Evolutionary conservation across 495 filamentous ascomycete species (phyloP), one percentile per base, ranked within the genome.

Genomic region (Aspergillus panamensis): DNA sequence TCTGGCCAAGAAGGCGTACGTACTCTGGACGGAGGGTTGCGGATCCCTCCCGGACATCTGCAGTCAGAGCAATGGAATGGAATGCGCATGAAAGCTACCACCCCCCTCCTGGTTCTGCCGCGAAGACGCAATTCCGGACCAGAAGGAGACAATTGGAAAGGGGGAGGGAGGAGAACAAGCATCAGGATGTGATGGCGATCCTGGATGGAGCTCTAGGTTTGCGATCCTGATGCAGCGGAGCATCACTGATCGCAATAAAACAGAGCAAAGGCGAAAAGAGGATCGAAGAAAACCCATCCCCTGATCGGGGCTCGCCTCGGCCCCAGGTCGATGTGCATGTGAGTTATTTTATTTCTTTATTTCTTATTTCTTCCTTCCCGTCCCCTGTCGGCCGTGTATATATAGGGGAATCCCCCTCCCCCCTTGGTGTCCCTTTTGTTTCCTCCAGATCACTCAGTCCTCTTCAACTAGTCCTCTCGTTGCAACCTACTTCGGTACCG

Each of bases 241-340:
- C 40, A 44, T 44, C 40, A 50, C 43, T 39, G 53, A 43, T 43
- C 53, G 48, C 21, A 50, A 51, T 57, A 32, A 19, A 9, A 31
- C 21, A 19, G 20, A 19, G n/a, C 17, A 2, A 21, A 25, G 5
- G 25, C 25, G 5, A 25, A 25, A 25, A 25, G 25, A 25, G 2
- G 2, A 5, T 25, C 25, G 2, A 25, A 25, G 2, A 25, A 25
- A 2, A 25, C 2, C 25, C 2, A 42, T 48, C 63, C 57, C 59
- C 59, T 65, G 59, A 52, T 62, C 53, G 29, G 55, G 32, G 21
- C 54, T 60, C 47, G 55, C 61, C 61, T 53, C 51, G 61, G 61
- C 50, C 61, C 31, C 44, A n/a, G 32, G 19, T 17, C 3, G 20
- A 31, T 19, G 42, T 8, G 33, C 64, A 66, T 66, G 58, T 66